phyloP scores from a whole-genome alignment of 2,329 filamentous ascomycete species.

The Scedosporium minutisporum region DNA sequence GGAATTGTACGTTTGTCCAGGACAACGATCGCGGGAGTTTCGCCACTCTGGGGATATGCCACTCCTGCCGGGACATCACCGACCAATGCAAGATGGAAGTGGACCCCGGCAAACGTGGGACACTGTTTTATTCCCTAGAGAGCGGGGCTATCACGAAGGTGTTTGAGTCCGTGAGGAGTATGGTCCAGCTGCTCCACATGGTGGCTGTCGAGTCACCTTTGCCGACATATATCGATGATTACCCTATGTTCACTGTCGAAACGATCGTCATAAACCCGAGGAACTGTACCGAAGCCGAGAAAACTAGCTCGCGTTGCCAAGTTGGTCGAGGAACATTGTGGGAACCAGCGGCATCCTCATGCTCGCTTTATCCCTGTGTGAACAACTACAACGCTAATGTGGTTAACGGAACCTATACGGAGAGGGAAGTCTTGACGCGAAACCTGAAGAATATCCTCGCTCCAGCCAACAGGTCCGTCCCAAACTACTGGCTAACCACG shows the following conservation, averaged over 20 bases:
- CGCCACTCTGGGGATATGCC: not conserved
- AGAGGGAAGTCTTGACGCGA: not conserved
- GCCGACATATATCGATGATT: not conserved
- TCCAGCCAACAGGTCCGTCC: not conserved
- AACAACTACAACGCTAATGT: not conserved
- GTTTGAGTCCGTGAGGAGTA: not conserved
- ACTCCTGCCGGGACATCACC: not conserved
- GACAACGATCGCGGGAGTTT: not conserved
- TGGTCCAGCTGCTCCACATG: not conserved
- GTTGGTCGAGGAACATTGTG: not conserved
- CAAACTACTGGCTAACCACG: not conserved
- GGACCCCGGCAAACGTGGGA: not conserved
- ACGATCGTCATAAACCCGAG: not conserved
- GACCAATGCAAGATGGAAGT: not conserved
- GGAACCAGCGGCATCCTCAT: not conserved
- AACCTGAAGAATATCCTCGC: not conserved
- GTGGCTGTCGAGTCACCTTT: not conserved
- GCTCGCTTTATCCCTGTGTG: not conserved
- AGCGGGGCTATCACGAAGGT: not conserved
- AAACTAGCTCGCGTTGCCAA: not conserved
- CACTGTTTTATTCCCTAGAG: not conserved
- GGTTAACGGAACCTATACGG: not conserved
- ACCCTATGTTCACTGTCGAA: not conserved
- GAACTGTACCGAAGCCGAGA: not conserved
- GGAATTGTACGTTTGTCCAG: not conserved